Evolutionary conservation across 192 early-diverging fungal species (phyloP), one percentile per base, ranked within the genome.

Genomic region (Linnemannia zychae): DNA sequence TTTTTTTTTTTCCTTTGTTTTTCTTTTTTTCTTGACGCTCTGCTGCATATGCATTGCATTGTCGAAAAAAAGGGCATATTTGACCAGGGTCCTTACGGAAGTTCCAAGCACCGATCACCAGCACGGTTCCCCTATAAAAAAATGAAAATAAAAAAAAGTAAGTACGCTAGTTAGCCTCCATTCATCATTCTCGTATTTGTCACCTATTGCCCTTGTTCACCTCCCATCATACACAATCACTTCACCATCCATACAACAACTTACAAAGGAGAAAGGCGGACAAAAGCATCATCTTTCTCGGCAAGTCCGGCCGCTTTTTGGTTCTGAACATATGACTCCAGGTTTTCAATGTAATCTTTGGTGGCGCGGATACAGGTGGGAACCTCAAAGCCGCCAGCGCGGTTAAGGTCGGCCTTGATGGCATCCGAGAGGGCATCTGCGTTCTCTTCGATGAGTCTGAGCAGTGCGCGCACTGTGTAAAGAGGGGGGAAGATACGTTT

Each of bases 391-490:
- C 79, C 78, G 31, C 52, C 67, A 20, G 90, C 80, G 66, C 92
- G 92, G 75, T 85, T 86, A 82, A 96, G 69, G 80, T 96, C 95
- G 44, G 80, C 67, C 40, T 76, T 70, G 40, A 95, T 77, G 4
- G 93, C 91, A 1, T 88, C 89, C 11, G 81, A 53, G 17, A 94
- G 57, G 4, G 71, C 79, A 15, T 80, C 89, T 67, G 90, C 84
- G 67, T 93, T 89, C 24, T 92, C 90, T 3, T 80, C 88, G 52
- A 94, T 44, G 20, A 71, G 7, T 15, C 49, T 74, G 11, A 31
- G 68, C 73, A 85, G 72, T 0, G 83, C 83, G 16, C 77, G 57
- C 73, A 85, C 83, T 85, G 48, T 31, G 24, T 63, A 34, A 52
- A 72, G 46, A 72, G 34, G n/a, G 46, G 28, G 4, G 46, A 18